A percentile compares a stretch with the other conserved stretches of the same genome.
These are phyloP conservation scores for Croton setiger DNA, from an alignment of 441 rosid species.

Conservation along the genomic window DNA sequence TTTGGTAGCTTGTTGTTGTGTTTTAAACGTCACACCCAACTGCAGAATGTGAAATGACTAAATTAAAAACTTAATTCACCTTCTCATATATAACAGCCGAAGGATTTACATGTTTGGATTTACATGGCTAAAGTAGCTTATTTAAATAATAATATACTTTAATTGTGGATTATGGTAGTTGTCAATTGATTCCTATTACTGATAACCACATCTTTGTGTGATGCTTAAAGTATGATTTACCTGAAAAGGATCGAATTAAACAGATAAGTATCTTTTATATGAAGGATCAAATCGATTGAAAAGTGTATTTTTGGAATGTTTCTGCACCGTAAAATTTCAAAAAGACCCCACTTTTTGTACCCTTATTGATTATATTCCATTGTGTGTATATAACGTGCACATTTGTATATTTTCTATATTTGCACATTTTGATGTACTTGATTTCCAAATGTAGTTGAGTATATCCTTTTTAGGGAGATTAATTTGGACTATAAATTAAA, in stretches of 20 bases:
- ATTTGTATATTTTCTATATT: too few species aligned
- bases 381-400: too few species aligned
- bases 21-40: background rate
- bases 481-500: too few species aligned
- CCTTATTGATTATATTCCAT: background rate
- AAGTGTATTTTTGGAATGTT: background rate
- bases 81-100: background rate
- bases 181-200: background rate
- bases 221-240: background rate
- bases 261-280: background rate
- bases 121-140: too few species aligned
- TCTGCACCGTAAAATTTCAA: slow-evolving; percentile 3
- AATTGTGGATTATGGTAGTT: background rate
- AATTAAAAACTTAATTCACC: background rate
- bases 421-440: too few species aligned
- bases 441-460: too few species aligned
- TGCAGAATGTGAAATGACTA: background rate
- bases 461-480: too few species aligned
- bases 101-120: too few species aligned
- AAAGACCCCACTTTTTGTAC: background rate
- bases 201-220: background rate
- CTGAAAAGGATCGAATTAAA: background rate
- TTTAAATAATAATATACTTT: too few species aligned
- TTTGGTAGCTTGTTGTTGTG: background rate
- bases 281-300: background rate